phyloP scores from a whole-genome alignment of 2,329 filamentous ascomycete genomes.

The Fusarium napiforme region DNA sequence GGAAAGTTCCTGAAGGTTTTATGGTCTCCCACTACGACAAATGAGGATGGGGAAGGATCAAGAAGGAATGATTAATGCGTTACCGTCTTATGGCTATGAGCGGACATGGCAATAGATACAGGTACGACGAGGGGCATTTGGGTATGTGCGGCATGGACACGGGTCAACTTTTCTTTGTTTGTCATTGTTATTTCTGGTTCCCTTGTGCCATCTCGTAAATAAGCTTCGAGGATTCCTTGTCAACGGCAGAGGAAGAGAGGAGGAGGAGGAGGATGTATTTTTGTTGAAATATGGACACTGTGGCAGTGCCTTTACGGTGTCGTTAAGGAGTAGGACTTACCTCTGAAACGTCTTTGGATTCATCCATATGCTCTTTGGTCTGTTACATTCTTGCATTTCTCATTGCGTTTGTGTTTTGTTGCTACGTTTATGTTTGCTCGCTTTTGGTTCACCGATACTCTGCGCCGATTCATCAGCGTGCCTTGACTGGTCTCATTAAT shows the following conservation, averaged over 20 bases:
- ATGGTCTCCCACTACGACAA: neutral
- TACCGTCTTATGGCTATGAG: conserved; percentile 25
- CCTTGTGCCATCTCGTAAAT: conserved; percentile 1
- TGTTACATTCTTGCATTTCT: conserved; percentile 2
- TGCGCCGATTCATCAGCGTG: conserved; percentile 11
- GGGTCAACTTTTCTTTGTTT: conserved; percentile 24
- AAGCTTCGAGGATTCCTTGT: neutral
- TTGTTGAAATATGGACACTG: conserved; percentile 25
- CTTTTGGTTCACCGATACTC: neutral
- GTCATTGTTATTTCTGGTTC: conserved; percentile 6
- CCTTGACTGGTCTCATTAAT: conserved; percentile 13
- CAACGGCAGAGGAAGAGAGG: conserved; percentile 1
- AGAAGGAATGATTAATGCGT: conserved; percentile 41
- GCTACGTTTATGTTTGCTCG: neutral
- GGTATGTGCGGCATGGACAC: conserved; percentile 14
- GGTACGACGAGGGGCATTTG: conserved; percentile 23
- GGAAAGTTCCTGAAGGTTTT: conserved; percentile 13
- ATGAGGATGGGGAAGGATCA: conserved; percentile 10
- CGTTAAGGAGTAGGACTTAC: conserved; percentile 25
- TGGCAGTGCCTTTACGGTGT: conserved; percentile 17
- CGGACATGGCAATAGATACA: conserved; percentile 19
- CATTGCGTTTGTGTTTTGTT: neutral
- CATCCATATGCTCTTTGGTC: neutral
- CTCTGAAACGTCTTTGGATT: conserved; percentile 12
- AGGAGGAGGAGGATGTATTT: conserved; percentile 18